A percentile compares a stretch with the other conserved stretches of the same genome.
These are phyloP conservation scores for Candida quercuum DNA, from an alignment of 805 yeast genomes.

Conservation along the genomic window DNA sequence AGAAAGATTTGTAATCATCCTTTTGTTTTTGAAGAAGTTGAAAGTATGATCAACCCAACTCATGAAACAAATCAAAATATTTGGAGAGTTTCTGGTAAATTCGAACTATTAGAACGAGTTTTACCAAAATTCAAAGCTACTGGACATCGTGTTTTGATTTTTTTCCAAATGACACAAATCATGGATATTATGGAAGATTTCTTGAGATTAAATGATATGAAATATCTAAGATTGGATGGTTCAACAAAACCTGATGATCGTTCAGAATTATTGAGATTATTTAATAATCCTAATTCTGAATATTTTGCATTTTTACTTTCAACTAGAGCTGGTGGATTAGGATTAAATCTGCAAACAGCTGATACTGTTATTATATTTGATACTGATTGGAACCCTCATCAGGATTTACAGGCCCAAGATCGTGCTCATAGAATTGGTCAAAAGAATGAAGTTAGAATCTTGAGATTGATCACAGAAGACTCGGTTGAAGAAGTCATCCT, in stretches of 20 bases:
- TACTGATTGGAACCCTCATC: constrained; percentile 91
- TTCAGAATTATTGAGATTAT: constrained; percentile 63
- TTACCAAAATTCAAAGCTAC: constrained; percentile 69
- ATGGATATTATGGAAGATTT: constrained; percentile 90
- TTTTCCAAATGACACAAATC: constrained; percentile 86
- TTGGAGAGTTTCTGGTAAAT: constrained; percentile 77
- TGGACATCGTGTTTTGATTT: constrained; percentile 76
- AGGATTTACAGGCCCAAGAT: constrained; percentile 87
- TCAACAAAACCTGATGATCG: constrained; percentile 81
- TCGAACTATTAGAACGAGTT: constrained; percentile 70
- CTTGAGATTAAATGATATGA: constrained; percentile 57
- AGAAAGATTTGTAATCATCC: constrained; percentile 87
- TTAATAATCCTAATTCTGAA: constrained; percentile 72
- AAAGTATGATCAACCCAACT: constrained; percentile 58
- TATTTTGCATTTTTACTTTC: constrained; percentile 75
- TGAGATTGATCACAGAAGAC: constrained; percentile 74
- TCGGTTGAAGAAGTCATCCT: constrained; percentile 80
- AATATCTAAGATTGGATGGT: constrained; percentile 78
- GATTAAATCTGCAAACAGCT: constrained; percentile 81
- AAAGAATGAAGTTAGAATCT: constrained; percentile 78
- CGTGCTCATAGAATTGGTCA: constrained; percentile 90
- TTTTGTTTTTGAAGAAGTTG: constrained; percentile 80
- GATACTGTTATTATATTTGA: constrained; percentile 84
- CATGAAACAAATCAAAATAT: constrained; percentile 58
- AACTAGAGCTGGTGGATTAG: constrained; percentile 88